A percentile compares a stretch with the other conserved stretches of the same genome.
phyloP scores from a whole-genome alignment of 2,329 filamentous ascomycete genomes.

The Chaetomiaceae sp. region DNA sequence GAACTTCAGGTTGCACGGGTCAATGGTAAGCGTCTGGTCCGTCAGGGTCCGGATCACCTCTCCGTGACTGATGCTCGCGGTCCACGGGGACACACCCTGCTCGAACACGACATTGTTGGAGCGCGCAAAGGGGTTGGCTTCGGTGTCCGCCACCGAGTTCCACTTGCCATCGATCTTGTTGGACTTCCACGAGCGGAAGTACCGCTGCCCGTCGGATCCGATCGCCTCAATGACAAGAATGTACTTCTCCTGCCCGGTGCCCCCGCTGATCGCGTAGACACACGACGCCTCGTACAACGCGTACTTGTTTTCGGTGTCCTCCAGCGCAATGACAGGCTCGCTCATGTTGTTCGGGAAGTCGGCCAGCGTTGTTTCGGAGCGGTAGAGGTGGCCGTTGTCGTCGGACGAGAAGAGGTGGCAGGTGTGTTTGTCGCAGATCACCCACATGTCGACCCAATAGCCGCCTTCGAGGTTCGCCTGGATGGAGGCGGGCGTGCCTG shows the following conservation, averaged over 20 bases:
- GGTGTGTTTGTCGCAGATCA: conserved; percentile 34
- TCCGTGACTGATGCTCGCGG: conserved; percentile 32
- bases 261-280: conserved; percentile 30
- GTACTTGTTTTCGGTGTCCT: conserved; percentile 25
- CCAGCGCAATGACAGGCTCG: conserved; percentile 33
- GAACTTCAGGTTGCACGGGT: too few relatives aligned
- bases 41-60: conserved; percentile 29
- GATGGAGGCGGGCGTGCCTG: conserved; percentile 30
- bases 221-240: conserved; percentile 37
- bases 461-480: conserved; percentile 31
- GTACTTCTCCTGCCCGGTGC: conserved; percentile 32
- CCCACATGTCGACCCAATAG: conserved; percentile 42
- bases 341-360: conserved; percentile 35
- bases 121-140: conserved; percentile 35
- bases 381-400: conserved; percentile 39
- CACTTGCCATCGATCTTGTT: conserved; percentile 31
- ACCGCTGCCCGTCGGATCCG: conserved; percentile 30
- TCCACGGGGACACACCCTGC: conserved; percentile 31
- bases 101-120: conserved; percentile 34
- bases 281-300: conserved; percentile 36
- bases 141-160: conserved; percentile 32
- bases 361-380: conserved; percentile 31
- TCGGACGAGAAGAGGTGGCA: conserved; percentile 39
- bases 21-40: too few relatives aligned
- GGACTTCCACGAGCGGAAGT: conserved; percentile 38